Percentiles rank a stretch among this genome's conserved stretches.
phyloP scores from a whole-genome alignment of 2,329 filamentous ascomycete species.

The Sclerotiophoma versabilis region DNA sequence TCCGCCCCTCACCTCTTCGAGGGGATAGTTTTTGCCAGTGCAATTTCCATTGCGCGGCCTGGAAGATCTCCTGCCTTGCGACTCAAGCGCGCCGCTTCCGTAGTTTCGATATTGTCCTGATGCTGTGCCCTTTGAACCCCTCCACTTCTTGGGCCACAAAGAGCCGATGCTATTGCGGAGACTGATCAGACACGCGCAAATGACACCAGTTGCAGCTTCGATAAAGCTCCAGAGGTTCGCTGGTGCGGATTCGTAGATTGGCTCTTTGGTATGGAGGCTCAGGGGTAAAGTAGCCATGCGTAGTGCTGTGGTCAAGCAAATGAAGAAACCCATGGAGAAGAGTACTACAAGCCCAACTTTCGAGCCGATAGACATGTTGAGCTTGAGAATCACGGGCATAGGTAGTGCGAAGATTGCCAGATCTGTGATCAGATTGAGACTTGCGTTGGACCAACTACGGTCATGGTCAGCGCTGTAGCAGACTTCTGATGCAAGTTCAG shows the following conservation, averaged over 20 bases:
- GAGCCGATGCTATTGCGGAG: slow-evolving; percentile 24
- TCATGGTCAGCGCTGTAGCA: background rate
- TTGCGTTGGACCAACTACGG: slow-evolving; percentile 30
- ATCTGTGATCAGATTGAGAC: slow-evolving; percentile 30
- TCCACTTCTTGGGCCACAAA: slow-evolving; percentile 26
- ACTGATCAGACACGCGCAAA: slow-evolving; percentile 38
- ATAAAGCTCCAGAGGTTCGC: slow-evolving; percentile 41
- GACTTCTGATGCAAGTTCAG: background rate
- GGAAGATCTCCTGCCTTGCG: no score
- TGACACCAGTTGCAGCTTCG: slow-evolving; percentile 35
- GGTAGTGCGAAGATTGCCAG: slow-evolving; percentile 32
- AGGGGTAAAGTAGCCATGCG: slow-evolving; percentile 36
- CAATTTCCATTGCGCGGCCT: no score
- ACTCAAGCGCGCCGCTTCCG: background rate
- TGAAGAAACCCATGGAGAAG: slow-evolving; percentile 38
- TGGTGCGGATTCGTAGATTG: slow-evolving; percentile 33
- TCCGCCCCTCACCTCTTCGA: slow-evolving; percentile 8
- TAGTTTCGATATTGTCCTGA: slow-evolving; percentile 14
- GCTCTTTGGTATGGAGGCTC: slow-evolving; percentile 25
- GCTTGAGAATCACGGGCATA: slow-evolving; percentile 26
- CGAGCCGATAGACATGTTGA: slow-evolving; percentile 31
- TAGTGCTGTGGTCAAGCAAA: slow-evolving; percentile 34
- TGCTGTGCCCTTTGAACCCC: slow-evolving; percentile 12
- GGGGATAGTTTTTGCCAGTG: background rate
- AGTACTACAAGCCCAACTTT: slow-evolving; percentile 30